Conservation (phyloP, 2,329 filamentous ascomycete genomes). For the Aspergillus ibericus region DNA sequence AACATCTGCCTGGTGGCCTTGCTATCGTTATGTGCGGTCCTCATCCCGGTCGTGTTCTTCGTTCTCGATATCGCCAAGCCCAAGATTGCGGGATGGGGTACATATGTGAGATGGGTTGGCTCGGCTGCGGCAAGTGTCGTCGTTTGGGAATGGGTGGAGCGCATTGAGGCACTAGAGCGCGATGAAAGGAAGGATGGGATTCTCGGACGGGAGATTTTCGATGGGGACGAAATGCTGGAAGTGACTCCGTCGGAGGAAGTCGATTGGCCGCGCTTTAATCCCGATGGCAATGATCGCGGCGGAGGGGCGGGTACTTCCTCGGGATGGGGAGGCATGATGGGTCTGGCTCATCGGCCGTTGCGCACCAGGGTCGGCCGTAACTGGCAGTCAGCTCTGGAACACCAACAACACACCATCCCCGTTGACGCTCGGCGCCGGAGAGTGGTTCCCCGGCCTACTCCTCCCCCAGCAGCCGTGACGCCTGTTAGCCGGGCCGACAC, state of each 20-base stretch:
- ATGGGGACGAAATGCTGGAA: conserved; percentile 90
- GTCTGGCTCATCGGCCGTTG: conserved; percentile 37
- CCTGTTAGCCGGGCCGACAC: conserved; percentile 62
- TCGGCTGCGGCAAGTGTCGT: conserved; percentile 93
- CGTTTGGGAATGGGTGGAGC: conserved; percentile 97
- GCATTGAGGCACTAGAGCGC: conserved; percentile 86
- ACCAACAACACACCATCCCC: conserved; percentile 15
- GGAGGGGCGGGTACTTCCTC: conserved; percentile 37
- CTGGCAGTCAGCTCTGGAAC: conserved; percentile 13
- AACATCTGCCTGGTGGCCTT: conserved; percentile 81
- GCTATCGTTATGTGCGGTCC: conserved; percentile 75
- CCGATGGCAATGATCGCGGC: conserved; percentile 41
- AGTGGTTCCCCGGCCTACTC: conserved; percentile 33
- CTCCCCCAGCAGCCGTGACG: conserved; percentile 52
- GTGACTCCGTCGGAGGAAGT: conserved; percentile 60
- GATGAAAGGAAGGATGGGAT: conserved; percentile 95
- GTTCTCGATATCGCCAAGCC: conserved; percentile 85
- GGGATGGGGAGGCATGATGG: conserved; percentile 42
- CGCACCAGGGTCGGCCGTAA: conserved; percentile 34
- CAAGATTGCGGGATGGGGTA: conserved; percentile 86
- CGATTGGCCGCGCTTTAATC: conserved; percentile 44
- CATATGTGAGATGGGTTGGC: conserved; percentile 95
- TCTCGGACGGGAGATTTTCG: conserved; percentile 84
- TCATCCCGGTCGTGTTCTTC: conserved; percentile 91
- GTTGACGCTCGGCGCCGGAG: conserved; percentile 17